Evolutionary conservation across 2,329 filamentous ascomycete species (phyloP).

Genomic region (Claviceps maximensis): DNA sequence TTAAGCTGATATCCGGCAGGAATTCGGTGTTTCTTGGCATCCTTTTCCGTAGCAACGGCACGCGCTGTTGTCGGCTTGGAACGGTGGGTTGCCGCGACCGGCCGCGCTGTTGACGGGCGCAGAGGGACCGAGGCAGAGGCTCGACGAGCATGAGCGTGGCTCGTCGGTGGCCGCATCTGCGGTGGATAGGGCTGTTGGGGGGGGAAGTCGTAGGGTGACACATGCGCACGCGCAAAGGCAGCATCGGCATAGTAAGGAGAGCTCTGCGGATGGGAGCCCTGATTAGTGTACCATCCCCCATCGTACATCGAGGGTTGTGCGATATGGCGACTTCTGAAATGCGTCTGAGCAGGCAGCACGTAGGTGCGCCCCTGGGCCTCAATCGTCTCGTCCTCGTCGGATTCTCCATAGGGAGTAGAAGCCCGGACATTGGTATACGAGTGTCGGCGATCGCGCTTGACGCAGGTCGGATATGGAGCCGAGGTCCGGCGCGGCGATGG

Average conservation of each 20-base stretch:
- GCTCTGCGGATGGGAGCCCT: constrained; percentile 41
- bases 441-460: constrained; percentile 40
- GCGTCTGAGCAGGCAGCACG: constrained; percentile 37
- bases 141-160: constrained; percentile 31
- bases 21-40: constrained; percentile 57
- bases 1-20: constrained; percentile 87
- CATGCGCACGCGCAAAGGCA: constrained; percentile 21
- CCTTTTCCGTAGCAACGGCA: constrained; percentile 42
- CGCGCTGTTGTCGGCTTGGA: constrained; percentile 20
- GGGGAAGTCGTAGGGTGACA: constrained; percentile 27
- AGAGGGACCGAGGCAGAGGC: constrained; percentile 36
- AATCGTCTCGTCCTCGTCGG: constrained; percentile 50
- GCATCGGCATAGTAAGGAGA: constrained; percentile 23
- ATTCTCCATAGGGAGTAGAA: constrained; percentile 46
- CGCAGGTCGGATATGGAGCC: constrained; percentile 18
- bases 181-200: constrained; percentile 23
- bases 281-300: constrained; percentile 46
- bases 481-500: constrained; percentile 29
- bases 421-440: constrained; percentile 46
- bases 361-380: constrained; percentile 38
- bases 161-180: constrained; percentile 26
- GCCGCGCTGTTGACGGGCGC: constrained; percentile 39
- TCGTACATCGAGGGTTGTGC: constrained; percentile 28
- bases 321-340: constrained; percentile 21
- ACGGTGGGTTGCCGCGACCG: constrained; percentile 18